phyloP scores from a whole-genome alignment of 129 eudicot genomes.

The Helichrysum umbraculigerum region DNA sequence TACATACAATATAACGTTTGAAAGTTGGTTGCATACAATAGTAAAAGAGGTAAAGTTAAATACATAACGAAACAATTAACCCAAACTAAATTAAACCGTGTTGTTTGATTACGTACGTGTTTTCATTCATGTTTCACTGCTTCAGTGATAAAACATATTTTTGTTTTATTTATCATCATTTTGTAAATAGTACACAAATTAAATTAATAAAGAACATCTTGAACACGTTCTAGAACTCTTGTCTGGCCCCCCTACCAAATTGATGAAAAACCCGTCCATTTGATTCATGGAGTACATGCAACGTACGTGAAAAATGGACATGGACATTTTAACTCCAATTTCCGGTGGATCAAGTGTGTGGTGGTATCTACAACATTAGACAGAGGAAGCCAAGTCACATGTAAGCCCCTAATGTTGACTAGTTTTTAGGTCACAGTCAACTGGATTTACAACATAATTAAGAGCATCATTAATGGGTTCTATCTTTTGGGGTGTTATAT shows the following conservation, averaged over 20 bases:
- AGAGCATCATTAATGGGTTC: too few relatives aligned
- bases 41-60: too few relatives aligned
- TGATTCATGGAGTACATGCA: background rate
- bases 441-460: background rate
- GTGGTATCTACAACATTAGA: background rate
- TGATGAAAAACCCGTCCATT: background rate
- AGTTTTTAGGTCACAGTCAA: background rate
- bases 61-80: too few relatives aligned
- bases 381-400: slow-evolving; percentile 15
- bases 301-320: background rate
- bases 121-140: too few relatives aligned
- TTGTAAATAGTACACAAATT: too few relatives aligned
- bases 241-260: background rate
- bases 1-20: too few relatives aligned
- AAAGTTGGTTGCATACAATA: too few relatives aligned
- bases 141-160: too few relatives aligned
- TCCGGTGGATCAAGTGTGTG: background rate
- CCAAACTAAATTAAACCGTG: too few relatives aligned
- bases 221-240: background rate
- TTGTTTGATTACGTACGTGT: too few relatives aligned
- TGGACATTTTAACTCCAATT: background rate
- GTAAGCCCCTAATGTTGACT: slow-evolving; percentile 17
- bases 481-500: too few relatives aligned
- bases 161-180: too few relatives aligned
- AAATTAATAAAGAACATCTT: background rate